Conservation (phyloP, 2,329 filamentous ascomycete genomes). For the Teratosphaeria pseudoeucalypti region DNA sequence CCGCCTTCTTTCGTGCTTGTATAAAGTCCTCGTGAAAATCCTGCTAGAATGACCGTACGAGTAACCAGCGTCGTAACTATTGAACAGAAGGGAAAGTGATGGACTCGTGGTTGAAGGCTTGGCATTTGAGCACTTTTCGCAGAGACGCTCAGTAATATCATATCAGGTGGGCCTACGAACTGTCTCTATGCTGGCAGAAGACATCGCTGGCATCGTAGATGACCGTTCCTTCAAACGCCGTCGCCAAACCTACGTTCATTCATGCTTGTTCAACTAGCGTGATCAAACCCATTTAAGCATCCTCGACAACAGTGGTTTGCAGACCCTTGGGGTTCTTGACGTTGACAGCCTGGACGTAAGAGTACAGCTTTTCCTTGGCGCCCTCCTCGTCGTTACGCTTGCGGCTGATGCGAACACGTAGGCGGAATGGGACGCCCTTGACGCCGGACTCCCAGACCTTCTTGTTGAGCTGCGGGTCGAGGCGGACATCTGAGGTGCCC, state of each 20-base stretch:
- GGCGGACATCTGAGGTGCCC: constrained; percentile 93
- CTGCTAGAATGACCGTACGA: no score
- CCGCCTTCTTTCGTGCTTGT: no score
- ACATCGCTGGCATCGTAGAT: not conserved
- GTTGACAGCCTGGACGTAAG: constrained; percentile 98
- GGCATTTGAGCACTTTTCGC: not conserved
- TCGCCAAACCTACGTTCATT: not conserved
- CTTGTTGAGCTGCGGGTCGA: constrained; percentile 99
- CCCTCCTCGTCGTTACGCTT: constrained; percentile 99
- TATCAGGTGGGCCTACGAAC: not conserved
- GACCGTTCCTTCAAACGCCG: not conserved
- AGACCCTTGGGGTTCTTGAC: constrained; percentile 99
- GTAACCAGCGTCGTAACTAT: no score
- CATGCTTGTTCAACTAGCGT: not conserved
- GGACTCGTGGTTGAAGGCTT: not conserved
- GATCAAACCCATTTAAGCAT: constrained; percentile 37
- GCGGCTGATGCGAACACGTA: constrained; percentile 96
- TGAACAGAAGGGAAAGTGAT: no score
- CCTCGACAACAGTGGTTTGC: constrained; percentile 75
- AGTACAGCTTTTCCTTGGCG: constrained; percentile 99
- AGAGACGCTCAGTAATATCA: not conserved
- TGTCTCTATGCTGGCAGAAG: not conserved
- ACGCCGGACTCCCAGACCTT: constrained; percentile 99
- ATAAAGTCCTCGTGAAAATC: no score
- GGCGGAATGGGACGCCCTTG: constrained; percentile 96